phyloP scores from a whole-genome alignment of 2,329 filamentous ascomycete species.

The Colletotrichum tamarilloi region DNA sequence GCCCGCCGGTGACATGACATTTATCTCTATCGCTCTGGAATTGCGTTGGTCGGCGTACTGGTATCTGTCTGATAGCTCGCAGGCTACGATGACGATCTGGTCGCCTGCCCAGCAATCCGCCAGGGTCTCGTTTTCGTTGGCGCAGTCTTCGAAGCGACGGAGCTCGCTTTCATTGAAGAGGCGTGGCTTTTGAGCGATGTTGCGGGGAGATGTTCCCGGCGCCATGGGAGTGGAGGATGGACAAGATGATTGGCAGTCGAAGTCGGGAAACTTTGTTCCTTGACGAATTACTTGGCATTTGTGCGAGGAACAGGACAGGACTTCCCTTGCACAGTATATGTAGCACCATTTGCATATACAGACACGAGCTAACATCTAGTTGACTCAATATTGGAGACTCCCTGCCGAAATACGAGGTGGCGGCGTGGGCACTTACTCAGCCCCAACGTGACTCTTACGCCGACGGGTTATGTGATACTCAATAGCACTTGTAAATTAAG shows the following conservation, averaged over 20 bases:
- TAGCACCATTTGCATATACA: neutral
- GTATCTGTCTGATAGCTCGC: neutral
- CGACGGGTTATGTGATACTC: neutral
- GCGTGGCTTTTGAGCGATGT: neutral
- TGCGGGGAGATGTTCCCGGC: conserved; percentile 42
- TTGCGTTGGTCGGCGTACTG: neutral
- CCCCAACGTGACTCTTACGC: neutral
- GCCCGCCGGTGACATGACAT: neutral
- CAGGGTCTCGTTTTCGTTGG: conserved; percentile 7
- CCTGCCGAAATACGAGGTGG: neutral
- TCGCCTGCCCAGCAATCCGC: conserved; percentile 3
- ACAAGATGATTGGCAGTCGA: too few species aligned
- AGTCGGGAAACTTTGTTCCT: too few species aligned
- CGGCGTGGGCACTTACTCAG: neutral
- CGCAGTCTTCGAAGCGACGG: conserved; percentile 5
- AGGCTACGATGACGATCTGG: neutral
- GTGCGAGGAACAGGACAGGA: too few species aligned
- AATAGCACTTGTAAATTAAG: neutral
- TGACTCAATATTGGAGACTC: neutral
- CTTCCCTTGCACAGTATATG: too few species aligned
- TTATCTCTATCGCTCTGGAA: neutral
- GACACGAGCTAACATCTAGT: neutral
- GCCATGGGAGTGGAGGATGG: neutral
- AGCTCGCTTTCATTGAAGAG: conserved; percentile 2
- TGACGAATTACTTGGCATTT: too few species aligned